phyloP scores from a whole-genome alignment of 2,329 filamentous ascomycete species.

The Incumbomyces lentus region DNA sequence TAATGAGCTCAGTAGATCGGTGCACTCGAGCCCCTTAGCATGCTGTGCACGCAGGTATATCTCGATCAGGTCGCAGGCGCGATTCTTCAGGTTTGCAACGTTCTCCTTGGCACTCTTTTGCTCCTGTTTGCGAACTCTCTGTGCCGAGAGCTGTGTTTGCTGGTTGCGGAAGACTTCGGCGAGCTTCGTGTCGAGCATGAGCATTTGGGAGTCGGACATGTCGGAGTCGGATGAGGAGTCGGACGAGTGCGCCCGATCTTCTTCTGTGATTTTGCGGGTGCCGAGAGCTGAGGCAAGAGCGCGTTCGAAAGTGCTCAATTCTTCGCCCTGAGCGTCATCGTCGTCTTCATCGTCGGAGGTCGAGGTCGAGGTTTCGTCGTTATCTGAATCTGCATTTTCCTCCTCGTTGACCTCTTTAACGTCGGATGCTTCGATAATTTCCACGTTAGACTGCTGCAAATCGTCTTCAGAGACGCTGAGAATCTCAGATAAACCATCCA shows the following conservation, averaged over 20 bases:
- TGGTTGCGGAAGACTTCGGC: constrained; percentile 74
- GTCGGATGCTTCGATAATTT: constrained; percentile 21
- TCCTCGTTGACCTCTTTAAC: constrained; percentile 40
- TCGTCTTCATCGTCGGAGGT: constrained; percentile 31
- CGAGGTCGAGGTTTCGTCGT: constrained; percentile 30
- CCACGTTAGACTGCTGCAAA: constrained; percentile 34
- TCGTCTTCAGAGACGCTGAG: constrained; percentile 30
- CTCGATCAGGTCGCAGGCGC: constrained; percentile 75
- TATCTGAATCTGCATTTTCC: constrained; percentile 34
- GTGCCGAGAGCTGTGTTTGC: constrained; percentile 34
- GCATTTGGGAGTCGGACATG: constrained; percentile 96
- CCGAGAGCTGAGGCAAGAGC: constrained; percentile 69
- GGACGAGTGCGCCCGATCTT: constrained; percentile 43
- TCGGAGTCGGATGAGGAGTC: constrained; percentile 52
- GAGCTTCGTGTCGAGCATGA: constrained; percentile 73
- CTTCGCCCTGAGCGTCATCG: constrained; percentile 35
- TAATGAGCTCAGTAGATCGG: constrained; percentile 64
- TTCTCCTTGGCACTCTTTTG: constrained; percentile 79
- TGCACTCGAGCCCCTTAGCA: constrained; percentile 50
- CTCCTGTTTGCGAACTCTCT: constrained; percentile 63
- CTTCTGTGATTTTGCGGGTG: constrained; percentile 50
- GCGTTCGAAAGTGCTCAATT: constrained; percentile 56
- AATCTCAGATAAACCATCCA: constrained; percentile 41
- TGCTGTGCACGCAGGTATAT: constrained; percentile 76
- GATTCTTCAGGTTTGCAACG: constrained; percentile 89